Evolutionary conservation across 139 green algal species (phyloP), one percentile per base, ranked within the genome.

Genomic region (Tetraselmis chui): DNA sequence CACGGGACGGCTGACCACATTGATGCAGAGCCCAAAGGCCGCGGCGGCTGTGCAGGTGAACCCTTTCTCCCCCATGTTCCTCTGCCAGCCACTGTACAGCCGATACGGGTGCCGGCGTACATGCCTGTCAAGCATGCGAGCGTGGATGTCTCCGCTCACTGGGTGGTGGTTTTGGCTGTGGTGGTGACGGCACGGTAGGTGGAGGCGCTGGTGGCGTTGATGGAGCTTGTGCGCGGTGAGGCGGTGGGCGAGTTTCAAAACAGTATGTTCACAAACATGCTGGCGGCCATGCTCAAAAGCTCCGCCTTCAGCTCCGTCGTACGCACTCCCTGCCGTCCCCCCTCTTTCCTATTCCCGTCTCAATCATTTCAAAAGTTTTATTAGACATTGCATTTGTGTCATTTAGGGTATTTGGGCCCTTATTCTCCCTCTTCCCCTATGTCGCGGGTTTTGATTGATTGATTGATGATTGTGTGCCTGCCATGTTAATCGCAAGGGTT

Each of bases 141-240:
- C 18, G 5, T 31, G 29, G 22, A 32, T 74, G 59, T 27, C 22
- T 67, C 18, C 22, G 23, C 59, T 79, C 23, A 32, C 25, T 32
- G 45, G 11, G 45, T 18, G 45, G 45, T 5, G 45, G 45, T 18
- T 25, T 18, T 67, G 45, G 11, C 18, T 67, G 45, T 18, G 11
- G 45, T 18, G 45, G 78, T 28, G 75, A 27, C 31, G 5, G 28
- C 26, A 30, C 1, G 24, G 0, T 84, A 92, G 90, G 81, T 90
- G 31, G 79, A 85, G 1, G 87, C 89, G 2, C 32, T 90, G 26
- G 29, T 84, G 30, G 85, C 87, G 5, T 25, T 94, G 29, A 92
- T 96, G 91, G 91, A 94, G 81, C 82, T 85, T 11, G 88, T 92
- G 76, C 75, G 88, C 1, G 84, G 77, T 30, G 86, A 92, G 77